Evolutionary conservation across 129 eudicot species (phyloP).

Genomic region (Flaveria sonorensis): DNA sequence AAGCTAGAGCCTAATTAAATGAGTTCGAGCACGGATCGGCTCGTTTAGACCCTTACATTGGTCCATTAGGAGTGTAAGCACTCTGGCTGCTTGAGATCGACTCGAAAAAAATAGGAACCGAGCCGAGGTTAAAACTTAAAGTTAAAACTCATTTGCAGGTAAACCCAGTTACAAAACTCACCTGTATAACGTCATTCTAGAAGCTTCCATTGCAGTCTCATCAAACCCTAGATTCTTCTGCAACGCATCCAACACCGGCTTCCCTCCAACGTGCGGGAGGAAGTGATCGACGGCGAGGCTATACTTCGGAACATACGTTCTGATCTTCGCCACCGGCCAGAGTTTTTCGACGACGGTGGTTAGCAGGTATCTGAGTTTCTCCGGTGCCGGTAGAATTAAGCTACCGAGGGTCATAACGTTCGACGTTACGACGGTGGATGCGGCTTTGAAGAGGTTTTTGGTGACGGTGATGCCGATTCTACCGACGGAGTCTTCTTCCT

Average conservation of each 20-base stretch:
- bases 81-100: no score
- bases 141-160: no score
- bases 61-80: no score
- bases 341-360: constrained; percentile 27
- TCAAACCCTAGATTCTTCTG: constrained; percentile 42
- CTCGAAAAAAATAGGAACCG: no score
- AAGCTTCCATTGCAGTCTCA: constrained; percentile 51
- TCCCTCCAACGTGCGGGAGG: constrained; percentile 67
- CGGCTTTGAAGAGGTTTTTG: constrained; percentile 54
- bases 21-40: no score
- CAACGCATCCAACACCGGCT: constrained; percentile 55
- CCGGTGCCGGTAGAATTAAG: constrained; percentile 52
- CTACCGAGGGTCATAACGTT: constrained; percentile 43
- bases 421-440: constrained; percentile 39
- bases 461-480: constrained; percentile 46
- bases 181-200: constrained; percentile 60
- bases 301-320: constrained; percentile 51
- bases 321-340: constrained; percentile 5
- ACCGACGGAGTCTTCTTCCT: constrained; percentile 51
- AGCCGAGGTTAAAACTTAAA: no score
- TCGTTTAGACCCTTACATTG: no score
- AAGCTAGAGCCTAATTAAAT: no score
- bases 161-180: background rate
- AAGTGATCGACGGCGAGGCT: constrained; percentile 46
- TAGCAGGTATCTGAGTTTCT: constrained; percentile 31